Base-by-base conservation (phyloP, 192 early-diverging fungal genomes). In the Umbelopsis isabellina region DNA sequence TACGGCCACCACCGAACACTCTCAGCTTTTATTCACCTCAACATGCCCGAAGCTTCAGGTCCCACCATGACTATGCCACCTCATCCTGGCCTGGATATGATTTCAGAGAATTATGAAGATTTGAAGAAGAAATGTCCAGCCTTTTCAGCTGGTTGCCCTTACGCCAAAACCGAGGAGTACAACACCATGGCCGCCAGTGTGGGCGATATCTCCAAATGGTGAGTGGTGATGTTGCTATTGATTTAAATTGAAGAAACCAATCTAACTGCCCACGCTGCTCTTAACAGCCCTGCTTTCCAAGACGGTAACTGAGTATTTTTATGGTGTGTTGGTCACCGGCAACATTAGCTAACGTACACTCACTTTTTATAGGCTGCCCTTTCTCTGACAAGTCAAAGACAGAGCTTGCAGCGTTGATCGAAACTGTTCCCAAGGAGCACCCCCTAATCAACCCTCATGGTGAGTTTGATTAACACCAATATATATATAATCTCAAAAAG, bases 181-280 rank as follows among this genome's bases (percentile, higher is more conserved):
- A 55, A 75, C 12, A 23, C 55, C 16, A 9, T 71, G 20, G 70
- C 70, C 11, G 70, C 58, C 44, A 49, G 45, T 20, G 55, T 71
- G 47, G 70, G 70, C 30, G 70, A 71, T 4, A 45, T 71, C 22
- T 65, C 70, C 8, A 71, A 71, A 65, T 71, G 74, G 61, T 66
- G 66, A 51, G 46, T 52, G 22, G 46, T 13, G 12, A 12, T 25
- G 45, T 45, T 30, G 27, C 27, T 30, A 66, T 9, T 25, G 41
- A 10, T 4, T 45, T 12, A 21, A 49, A 11, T 20, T 11, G 1
- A 6, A 27, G 11, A 45, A 41, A 5, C 20, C 13, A 30, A 37
- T 21, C 52, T 37, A 12, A 37, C 35, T 48, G 18, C 46, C 15
- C 48, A 11, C 2, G 6, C 16, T 61, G 20, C 37, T 27, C 18